Conservation (phyloP, 1,284 basidiomycete species). For the Athelia sp. region DNA sequence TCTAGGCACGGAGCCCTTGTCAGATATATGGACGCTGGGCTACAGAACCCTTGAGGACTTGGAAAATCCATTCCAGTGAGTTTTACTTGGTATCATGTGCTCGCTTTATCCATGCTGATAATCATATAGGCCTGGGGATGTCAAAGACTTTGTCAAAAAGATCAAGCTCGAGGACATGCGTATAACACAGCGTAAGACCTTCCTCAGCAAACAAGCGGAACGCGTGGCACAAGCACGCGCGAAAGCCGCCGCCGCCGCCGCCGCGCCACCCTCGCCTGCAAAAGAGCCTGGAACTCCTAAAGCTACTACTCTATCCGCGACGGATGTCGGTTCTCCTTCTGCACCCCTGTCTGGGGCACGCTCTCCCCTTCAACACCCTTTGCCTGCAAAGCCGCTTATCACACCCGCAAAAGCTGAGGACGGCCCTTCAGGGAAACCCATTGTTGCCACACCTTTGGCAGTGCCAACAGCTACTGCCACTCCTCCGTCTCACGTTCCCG, state of each 20-base stretch:
- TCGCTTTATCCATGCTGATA: constrained; percentile 11
- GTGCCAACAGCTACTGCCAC: constrained; percentile 6
- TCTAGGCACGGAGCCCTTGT: constrained; percentile 61
- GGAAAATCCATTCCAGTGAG: constrained; percentile 61
- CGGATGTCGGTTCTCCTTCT: constrained; percentile 10
- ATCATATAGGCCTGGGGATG: constrained; percentile 51
- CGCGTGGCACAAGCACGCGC: constrained; percentile 37
- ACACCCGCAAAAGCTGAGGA: neutral
- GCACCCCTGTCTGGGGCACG: constrained; percentile 11
- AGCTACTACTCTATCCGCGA: constrained; percentile 15
- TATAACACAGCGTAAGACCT: constrained; percentile 57
- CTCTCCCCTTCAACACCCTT: constrained; percentile 59
- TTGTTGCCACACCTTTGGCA: constrained; percentile 12
- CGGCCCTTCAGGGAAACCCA: constrained; percentile 9
- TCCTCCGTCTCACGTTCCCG: constrained; percentile 11
- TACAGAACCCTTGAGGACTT: constrained; percentile 60
- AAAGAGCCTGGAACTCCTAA: constrained; percentile 15
- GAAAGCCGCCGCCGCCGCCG: constrained; percentile 30
- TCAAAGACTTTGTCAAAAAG: constrained; percentile 68
- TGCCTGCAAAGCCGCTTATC: constrained; percentile 35
- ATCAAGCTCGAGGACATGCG: constrained; percentile 60
- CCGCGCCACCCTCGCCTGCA: constrained; percentile 16
- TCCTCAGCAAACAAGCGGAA: constrained; percentile 43
- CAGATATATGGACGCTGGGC: constrained; percentile 78
- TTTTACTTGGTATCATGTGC: constrained; percentile 7